These are phyloP conservation scores for Trichoderma oligosporum DNA, from an alignment of 2,329 filamentous ascomycete genomes.

Conservation along the genomic window DNA sequence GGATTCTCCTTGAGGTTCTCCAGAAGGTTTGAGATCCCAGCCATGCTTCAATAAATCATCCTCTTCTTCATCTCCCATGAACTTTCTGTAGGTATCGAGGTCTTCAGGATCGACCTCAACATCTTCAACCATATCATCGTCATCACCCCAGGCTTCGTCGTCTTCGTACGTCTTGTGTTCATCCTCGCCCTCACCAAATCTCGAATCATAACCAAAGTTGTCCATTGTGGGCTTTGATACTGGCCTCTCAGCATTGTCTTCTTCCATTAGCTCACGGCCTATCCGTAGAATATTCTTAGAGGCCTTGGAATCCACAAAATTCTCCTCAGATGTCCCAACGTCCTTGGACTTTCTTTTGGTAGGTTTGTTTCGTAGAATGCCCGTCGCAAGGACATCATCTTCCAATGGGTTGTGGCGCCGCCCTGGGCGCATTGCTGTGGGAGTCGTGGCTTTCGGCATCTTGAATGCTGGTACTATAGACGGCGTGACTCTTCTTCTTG, in stretches of 20 bases:
- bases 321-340: constrained; percentile 58
- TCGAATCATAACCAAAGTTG: constrained; percentile 74
- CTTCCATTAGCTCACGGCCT: constrained; percentile 81
- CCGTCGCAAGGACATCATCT: constrained; percentile 73
- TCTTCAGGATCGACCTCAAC: constrained; percentile 86
- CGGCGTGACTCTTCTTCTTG: not conserved
- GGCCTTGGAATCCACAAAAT: constrained; percentile 81
- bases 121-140: constrained; percentile 67
- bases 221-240: constrained; percentile 44
- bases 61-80: constrained; percentile 71
- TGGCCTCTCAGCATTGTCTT: constrained; percentile 53
- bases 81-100: constrained; percentile 85
- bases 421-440: constrained; percentile 53
- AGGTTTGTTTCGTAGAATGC: constrained; percentile 68
- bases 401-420: constrained; percentile 87
- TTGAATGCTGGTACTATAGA: constrained; percentile 23
- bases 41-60: constrained; percentile 68
- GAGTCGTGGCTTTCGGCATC: constrained; percentile 77
- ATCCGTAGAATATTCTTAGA: constrained; percentile 86
- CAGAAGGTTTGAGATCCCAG: constrained; percentile 46
- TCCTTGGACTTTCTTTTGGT: constrained; percentile 66
- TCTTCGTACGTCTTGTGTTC: constrained; percentile 45
- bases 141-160: constrained; percentile 71
- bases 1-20: constrained; percentile 47
- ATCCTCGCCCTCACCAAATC: constrained; percentile 58